Evolutionary conservation across 139 green algal species (phyloP).

Genomic region (Zygnema cylindricum): DNA sequence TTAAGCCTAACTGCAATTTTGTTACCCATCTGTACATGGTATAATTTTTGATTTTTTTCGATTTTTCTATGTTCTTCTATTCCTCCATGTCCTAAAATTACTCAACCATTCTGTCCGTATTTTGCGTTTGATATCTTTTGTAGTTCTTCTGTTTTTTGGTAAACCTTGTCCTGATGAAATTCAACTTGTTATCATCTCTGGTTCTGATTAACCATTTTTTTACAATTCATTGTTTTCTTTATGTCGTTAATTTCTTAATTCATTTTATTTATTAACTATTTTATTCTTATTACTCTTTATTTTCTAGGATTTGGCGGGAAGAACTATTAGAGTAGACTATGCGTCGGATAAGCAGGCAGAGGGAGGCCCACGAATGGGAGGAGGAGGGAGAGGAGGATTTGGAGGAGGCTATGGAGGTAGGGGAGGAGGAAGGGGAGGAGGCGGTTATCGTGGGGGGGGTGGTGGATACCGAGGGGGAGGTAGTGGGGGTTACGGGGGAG

Average conservation of each 20-base stretch:
- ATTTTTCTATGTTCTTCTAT: too few species aligned
- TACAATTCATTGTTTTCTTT: too few species aligned
- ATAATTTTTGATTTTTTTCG: too few species aligned
- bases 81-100: too few species aligned
- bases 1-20: too few species aligned
- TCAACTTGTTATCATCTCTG: conserved; percentile 1
- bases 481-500: neutral
- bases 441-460: conserved; percentile 8
- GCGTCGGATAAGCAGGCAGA: neutral
- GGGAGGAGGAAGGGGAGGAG: neutral
- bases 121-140: too few species aligned
- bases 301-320: neutral
- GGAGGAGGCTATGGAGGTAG: neutral
- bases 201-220: too few species aligned
- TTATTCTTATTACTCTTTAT: neutral
- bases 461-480: neutral
- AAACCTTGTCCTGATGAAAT: too few species aligned
- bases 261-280: neutral
- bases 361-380: neutral
- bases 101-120: too few species aligned
- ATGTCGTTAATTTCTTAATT: neutral
- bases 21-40: too few species aligned
- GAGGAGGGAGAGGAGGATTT: neutral
- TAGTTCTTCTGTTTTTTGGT: too few species aligned
- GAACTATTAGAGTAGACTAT: conserved; percentile 6